phyloP scores from a whole-genome alignment of 495 filamentous ascomycete genomes.

The Aspergillus haitiensis region DNA sequence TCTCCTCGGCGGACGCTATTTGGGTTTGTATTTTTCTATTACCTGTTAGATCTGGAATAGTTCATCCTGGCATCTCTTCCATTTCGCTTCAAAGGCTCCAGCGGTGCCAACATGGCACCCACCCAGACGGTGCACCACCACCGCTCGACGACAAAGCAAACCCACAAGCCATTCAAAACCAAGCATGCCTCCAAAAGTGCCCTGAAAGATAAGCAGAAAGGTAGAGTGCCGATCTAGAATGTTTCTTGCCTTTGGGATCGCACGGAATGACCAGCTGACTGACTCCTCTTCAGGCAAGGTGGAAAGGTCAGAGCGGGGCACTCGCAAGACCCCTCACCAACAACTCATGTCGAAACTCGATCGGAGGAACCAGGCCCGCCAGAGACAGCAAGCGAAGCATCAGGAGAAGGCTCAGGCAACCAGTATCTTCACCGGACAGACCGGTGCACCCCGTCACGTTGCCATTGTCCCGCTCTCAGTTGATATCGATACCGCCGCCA shows the following conservation, averaged over 20 bases:
- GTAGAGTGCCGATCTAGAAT: constrained; percentile 40
- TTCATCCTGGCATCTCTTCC: constrained; percentile 62
- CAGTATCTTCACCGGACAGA: constrained; percentile 77
- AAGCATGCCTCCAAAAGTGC: constrained; percentile 84
- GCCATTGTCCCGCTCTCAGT: constrained; percentile 81
- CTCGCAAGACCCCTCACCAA: constrained; percentile 87
- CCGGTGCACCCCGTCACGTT: constrained; percentile 88
- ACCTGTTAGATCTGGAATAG: neutral
- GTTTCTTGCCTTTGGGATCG: neutral
- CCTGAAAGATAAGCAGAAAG: constrained; percentile 79
- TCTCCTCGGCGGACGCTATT: neutral
- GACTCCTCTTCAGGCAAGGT: constrained; percentile 55
- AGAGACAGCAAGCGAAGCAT: constrained; percentile 77
- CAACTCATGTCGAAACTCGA: constrained; percentile 97
- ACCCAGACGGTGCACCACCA: constrained; percentile 71
- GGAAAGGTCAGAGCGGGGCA: constrained; percentile 56
- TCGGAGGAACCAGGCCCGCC: constrained; percentile 87
- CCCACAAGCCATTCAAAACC: constrained; percentile 88
- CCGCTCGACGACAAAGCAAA: constrained; percentile 80
- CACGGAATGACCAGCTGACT: neutral
- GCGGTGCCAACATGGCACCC: constrained; percentile 55
- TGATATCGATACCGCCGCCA: constrained; percentile 63
- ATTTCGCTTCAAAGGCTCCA: constrained; percentile 83
- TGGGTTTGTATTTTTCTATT: neutral
- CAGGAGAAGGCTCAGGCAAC: constrained; percentile 71